Evolutionary conservation across 495 filamentous ascomycete genomes (phyloP), one percentile per base, ranked within the genome.

Genomic region (Talaromyces ruber): DNA sequence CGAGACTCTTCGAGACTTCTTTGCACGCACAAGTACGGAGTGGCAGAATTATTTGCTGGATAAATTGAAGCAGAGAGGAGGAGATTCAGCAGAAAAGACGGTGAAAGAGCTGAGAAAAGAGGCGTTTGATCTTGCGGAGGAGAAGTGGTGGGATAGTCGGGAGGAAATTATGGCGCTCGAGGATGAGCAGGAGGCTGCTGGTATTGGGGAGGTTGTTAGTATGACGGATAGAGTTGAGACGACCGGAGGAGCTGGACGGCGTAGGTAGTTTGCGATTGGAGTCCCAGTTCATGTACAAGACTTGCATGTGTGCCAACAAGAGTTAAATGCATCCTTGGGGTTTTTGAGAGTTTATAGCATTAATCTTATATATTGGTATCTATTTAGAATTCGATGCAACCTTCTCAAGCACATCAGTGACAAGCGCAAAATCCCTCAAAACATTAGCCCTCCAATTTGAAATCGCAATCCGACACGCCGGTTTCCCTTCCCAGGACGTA

Each of bases 141-240:
- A 91, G 72, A 96, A 93, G 70, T 98, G 94, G 94, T 98, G 94
- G 94, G 94, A 97, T 78, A 93, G 90, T 71, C 81, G 94, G 66
- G 94, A 98, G 74, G 94, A 98, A 75, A 89, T 98, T 64, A 88
- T 86, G 62, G 89, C 86, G 7, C 77, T 97, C 64, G 94, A 98
- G 75, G 93, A 97, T 74, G 93, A 96, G 75, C 93, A 97, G 73
- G 92, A 97, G 75, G 92, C 89, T 43, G 91, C 93, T 28, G 94
- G 94, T 18, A 97, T 97, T 75, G 89, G 92, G 6, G 94, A 98
- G 75, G 89, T 98, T 26, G 90, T 98, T 26, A 94, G 86, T 70
- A 79, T 97, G 58, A 85, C 83, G 62, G 92, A 96, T 62, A 79
- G 84, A 64, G 74, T 74, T 26, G 85, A 83, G 12, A 79, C 80